phyloP scores from a whole-genome alignment of 208 protist genomes.

The Wallacemonas rigidus region DNA sequence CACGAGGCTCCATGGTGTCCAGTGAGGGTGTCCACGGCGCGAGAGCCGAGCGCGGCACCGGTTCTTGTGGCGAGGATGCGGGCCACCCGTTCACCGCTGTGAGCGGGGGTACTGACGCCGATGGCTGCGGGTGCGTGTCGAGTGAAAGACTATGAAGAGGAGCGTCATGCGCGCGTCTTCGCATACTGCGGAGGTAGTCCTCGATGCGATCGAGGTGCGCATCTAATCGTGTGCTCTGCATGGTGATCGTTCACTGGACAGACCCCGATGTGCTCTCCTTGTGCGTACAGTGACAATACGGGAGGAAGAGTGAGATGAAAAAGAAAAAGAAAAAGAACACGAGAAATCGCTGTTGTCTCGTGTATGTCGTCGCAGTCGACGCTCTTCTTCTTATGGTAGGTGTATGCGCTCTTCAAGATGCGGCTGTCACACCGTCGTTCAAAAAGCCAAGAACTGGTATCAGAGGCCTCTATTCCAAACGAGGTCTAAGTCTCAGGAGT shows the following conservation, averaged over 20 bases:
- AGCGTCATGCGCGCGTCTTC: not conserved
- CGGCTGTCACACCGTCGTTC: no score
- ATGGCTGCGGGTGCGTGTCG: not conserved
- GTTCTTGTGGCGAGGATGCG: not conserved
- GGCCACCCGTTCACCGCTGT: not conserved
- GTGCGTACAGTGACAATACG: no score
- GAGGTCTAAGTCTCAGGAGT: constrained; percentile 1
- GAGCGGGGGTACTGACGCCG: not conserved
- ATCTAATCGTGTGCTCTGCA: constrained; percentile 17
- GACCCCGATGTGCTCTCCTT: not conserved
- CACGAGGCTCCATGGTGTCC: no score
- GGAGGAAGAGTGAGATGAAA: not conserved
- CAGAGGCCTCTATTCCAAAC: not conserved
- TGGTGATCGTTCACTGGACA: not conserved
- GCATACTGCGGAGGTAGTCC: constrained; percentile 28
- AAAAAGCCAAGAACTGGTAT: no score
- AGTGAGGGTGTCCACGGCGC: no score
- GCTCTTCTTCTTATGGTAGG: no score
- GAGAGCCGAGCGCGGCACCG: no score
- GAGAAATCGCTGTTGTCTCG: not conserved
- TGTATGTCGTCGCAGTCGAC: no score
- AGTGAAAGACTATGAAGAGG: not conserved
- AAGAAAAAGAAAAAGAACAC: not conserved
- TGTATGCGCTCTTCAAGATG: no score
- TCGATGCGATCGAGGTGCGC: constrained; percentile 35